A percentile compares a stretch with the other conserved stretches of the same genome.
Evolutionary conservation across 352 stramenopile species (phyloP).

Genomic region (Phytopythium boreale): DNA sequence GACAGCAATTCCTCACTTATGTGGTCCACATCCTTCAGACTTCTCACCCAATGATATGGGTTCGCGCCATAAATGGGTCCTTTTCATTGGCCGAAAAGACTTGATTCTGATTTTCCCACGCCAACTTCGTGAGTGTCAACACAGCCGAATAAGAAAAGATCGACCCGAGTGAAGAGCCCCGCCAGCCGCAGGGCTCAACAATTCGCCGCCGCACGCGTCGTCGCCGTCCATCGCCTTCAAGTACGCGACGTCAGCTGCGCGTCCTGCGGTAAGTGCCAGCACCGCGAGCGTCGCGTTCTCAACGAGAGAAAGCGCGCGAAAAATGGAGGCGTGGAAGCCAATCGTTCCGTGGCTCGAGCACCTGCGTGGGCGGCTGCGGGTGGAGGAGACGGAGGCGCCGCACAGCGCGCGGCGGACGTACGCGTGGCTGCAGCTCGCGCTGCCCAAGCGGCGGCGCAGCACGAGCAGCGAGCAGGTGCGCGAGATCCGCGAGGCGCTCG

Average conservation of each 20-base stretch:
- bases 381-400: constrained; percentile 12
- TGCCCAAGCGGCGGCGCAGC: constrained; percentile 29
- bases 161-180: background rate
- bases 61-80: background rate
- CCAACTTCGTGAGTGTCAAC: background rate
- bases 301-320: background rate
- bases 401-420: constrained; percentile 7
- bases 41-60: background rate
- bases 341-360: constrained; percentile 30
- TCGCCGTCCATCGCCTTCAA: background rate
- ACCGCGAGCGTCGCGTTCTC: background rate
- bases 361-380: constrained; percentile 23
- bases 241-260: background rate
- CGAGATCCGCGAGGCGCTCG: constrained; percentile 26
- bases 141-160: background rate
- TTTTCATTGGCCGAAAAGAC: background rate
- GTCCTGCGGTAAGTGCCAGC: background rate
- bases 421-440: constrained; percentile 20
- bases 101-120: background rate
- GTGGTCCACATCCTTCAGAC: background rate
- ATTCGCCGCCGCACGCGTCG: background rate
- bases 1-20: too few relatives aligned
- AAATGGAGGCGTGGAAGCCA: constrained; percentile 20
- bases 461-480: constrained; percentile 16
- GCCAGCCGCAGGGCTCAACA: background rate